Evolutionary conservation across 257 asterid species (phyloP), one percentile per base, ranked within the genome.

Genomic region (Agastache rugosa): DNA sequence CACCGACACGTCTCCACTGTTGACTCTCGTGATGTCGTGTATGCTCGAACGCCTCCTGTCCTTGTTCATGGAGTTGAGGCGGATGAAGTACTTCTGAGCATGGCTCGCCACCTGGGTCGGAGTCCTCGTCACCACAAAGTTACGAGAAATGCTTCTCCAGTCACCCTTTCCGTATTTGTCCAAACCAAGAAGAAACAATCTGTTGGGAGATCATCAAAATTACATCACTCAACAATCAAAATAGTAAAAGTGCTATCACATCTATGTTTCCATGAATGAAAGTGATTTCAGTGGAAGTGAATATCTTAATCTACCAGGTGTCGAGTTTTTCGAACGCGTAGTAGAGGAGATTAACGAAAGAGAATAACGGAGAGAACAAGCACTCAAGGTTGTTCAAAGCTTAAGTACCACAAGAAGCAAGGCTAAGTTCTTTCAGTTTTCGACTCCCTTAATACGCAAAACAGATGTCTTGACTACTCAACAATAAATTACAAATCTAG

Each of bases 21-120:
- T 73, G 58, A 91, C 97, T 34, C 88, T 93, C 1, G 97, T 91
- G 73, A 93, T 93, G 83, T 93, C 98, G 48, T 93, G 97, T 58
- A 93, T 93, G 85, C 98, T 93, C 0, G 97, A 86, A 19, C 98
- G 88, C 59, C 97, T 79, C 63, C 96, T 75, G 53, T 93, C 96
- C 78, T 87, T 90, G 83, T 90, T 92, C 89, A 87, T 91, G 3
- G 98, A 91, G 84, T 89, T 91, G 72, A 92, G 74, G 50, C 97
- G 92, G 15, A 90, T 89, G 80, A 91, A 93, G 76, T 89, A 93
- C 79, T 93, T 93, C 69, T 93, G 98, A 2, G 98, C 97, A 67
- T 93, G 98, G 79, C 97, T 93, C 3, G 98, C 98, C 50, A 93
- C 96, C 84, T 93, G 98, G 1, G 97, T 93, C 20, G 97, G 97